phyloP scores from a whole-genome alignment of 208 protist species.

The Acanthamoeba castellanii region DNA sequence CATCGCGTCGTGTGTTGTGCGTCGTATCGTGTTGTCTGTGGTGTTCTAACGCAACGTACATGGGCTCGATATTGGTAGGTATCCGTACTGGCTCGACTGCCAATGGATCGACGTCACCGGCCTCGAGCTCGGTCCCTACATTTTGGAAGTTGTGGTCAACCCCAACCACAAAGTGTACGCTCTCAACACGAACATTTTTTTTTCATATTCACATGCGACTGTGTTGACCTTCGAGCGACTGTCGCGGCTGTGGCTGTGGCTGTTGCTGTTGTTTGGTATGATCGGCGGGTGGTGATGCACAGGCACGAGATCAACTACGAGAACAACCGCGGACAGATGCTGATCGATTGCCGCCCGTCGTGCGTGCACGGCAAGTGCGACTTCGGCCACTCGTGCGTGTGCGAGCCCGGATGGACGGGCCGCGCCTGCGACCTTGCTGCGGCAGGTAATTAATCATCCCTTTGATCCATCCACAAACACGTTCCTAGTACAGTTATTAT shows the following conservation, averaged over 20 bases:
- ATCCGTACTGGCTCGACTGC: slow-evolving; percentile 73
- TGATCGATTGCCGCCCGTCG: not conserved
- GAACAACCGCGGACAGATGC: not conserved
- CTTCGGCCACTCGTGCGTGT: slow-evolving; percentile 69
- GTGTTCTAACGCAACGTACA: too few species aligned
- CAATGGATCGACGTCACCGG: slow-evolving; percentile 73
- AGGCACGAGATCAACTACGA: slow-evolving; percentile 64
- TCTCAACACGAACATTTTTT: not conserved
- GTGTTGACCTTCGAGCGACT: not conserved
- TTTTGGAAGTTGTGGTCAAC: slow-evolving; percentile 58
- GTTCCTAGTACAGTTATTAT: too few species aligned
- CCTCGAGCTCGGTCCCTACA: slow-evolving; percentile 49
- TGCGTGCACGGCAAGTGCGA: slow-evolving; percentile 65
- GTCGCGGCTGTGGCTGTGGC: too few species aligned
- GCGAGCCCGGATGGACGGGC: slow-evolving; percentile 18
- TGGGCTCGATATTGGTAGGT: not conserved
- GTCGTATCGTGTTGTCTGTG: too few species aligned
- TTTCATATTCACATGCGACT: not conserved
- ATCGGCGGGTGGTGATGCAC: not conserved
- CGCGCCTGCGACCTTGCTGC: not conserved
- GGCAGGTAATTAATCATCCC: not conserved
- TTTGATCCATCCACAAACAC: too few species aligned
- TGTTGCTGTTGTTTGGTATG: too few species aligned
- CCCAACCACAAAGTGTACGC: not conserved
- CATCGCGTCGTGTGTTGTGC: too few species aligned